Evolutionary conservation across 805 yeast genomes (phyloP).

Genomic region (Starmera amethionina): DNA sequence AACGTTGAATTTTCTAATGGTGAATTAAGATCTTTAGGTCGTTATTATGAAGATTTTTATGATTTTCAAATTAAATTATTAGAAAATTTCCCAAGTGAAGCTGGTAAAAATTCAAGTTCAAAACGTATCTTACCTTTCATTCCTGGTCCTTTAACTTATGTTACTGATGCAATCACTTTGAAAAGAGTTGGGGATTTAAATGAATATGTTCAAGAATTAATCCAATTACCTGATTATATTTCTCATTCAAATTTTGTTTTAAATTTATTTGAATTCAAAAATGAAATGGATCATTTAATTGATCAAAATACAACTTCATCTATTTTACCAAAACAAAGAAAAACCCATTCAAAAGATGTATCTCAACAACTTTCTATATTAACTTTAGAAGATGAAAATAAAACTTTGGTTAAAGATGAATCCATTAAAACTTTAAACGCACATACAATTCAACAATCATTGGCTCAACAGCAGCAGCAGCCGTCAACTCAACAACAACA

Average conservation of each 20-base stretch:
- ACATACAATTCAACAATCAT: background rate
- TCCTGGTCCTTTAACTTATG: conserved; percentile 92
- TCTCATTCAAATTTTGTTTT: conserved; percentile 60
- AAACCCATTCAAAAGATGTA: conserved; percentile 2
- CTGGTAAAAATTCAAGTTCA: conserved; percentile 70
- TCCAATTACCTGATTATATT: conserved; percentile 68
- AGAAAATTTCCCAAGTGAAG: conserved; percentile 83
- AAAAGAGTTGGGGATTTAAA: conserved; percentile 47
- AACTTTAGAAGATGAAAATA: conserved; percentile 20
- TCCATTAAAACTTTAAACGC: conserved; percentile 13
- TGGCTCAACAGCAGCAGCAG: background rate
- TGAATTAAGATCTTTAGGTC: conserved; percentile 58
- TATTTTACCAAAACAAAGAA: conserved; percentile 2
- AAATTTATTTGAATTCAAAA: conserved; percentile 51
- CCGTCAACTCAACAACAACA: conserved; percentile 1
- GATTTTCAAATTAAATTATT: conserved; percentile 81
- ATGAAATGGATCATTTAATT: conserved; percentile 24
- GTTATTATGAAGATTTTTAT: conserved; percentile 93
- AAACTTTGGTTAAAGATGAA: conserved; percentile 18
- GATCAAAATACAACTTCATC: conserved; percentile 1
- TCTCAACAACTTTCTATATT: conserved; percentile 1
- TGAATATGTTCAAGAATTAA: conserved; percentile 46
- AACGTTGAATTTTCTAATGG: conserved; percentile 61
- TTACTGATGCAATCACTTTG: conserved; percentile 62
- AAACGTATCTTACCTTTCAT: conserved; percentile 83